phyloP scores from a whole-genome alignment of 805 yeast species.

The Sugiyamaella qingdaonensis region DNA sequence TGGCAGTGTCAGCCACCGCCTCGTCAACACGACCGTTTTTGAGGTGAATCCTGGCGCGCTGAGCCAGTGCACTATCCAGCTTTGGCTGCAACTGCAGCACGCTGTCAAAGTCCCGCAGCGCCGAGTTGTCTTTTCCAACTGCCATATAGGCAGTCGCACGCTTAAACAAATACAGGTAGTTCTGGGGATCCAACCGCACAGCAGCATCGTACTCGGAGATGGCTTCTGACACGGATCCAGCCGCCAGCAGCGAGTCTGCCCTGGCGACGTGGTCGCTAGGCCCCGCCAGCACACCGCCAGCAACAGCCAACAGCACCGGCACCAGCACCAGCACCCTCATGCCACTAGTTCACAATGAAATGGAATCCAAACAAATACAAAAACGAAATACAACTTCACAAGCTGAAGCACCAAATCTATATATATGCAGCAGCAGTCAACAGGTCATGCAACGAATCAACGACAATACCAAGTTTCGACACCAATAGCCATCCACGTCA shows the following conservation, averaged over 20 bases:
- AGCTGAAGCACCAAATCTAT: background rate
- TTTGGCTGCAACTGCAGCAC: constrained; percentile 33
- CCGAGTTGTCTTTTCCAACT: constrained; percentile 32
- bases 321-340: background rate
- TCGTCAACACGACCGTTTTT: constrained; percentile 29
- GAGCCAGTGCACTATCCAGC: constrained; percentile 34
- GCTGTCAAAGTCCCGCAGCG: constrained; percentile 33
- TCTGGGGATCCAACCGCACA: constrained; percentile 25
- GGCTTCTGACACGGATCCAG: constrained; percentile 17
- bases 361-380: background rate
- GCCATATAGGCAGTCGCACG: constrained; percentile 36
- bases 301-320: background rate
- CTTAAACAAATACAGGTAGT: constrained; percentile 32
- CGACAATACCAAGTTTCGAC: too few species aligned
- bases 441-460: too few species aligned
- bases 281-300: constrained; percentile 1
- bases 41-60: constrained; percentile 31
- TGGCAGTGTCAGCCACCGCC: constrained; percentile 22
- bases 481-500: too few species aligned
- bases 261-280: constrained; percentile 5
- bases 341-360: background rate
- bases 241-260: constrained; percentile 13
- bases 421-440: background rate
- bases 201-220: constrained; percentile 26
- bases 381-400: background rate